These are phyloP conservation scores for Eurotiales sp. DNA, from an alignment of 2,329 filamentous ascomycete species.

Conservation along the genomic window DNA sequence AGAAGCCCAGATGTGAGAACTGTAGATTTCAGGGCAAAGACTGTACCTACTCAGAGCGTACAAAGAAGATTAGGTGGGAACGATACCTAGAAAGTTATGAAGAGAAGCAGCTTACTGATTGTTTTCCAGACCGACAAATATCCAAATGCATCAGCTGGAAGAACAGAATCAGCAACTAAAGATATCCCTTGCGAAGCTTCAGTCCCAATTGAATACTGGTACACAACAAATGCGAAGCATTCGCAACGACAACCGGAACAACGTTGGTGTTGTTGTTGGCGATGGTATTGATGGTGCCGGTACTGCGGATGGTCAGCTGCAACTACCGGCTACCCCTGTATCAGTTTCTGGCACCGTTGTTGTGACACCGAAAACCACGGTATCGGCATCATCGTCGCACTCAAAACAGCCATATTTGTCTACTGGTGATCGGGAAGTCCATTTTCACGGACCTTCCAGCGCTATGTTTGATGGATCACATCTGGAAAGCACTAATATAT, in stretches of 20 bases:
- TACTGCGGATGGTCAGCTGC: no score
- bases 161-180: constrained; percentile 24
- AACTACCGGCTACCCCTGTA: not conserved
- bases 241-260: not conserved
- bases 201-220: not conserved
- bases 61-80: constrained; percentile 25
- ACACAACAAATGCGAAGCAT: not conserved
- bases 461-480: constrained; percentile 13
- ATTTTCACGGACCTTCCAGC: constrained; percentile 12
- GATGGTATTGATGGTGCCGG: not conserved
- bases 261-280: not conserved
- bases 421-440: constrained; percentile 10
- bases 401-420: constrained; percentile 13
- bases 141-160: constrained; percentile 24
- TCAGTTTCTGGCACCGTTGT: not conserved
- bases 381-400: not conserved
- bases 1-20: constrained; percentile 44
- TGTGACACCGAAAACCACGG: not conserved
- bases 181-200: constrained; percentile 15
- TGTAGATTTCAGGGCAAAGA: constrained; percentile 45
- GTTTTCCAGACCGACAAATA: constrained; percentile 23
- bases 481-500: not conserved
- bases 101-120: not conserved
- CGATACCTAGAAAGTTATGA: no score
- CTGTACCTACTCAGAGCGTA: constrained; percentile 41